A percentile compares a stretch with the other conserved stretches of the same genome.
These are phyloP conservation scores for Tolypocladium cylindrosporum DNA, from an alignment of 2,329 filamentous ascomycete genomes.

Conservation along the genomic window DNA sequence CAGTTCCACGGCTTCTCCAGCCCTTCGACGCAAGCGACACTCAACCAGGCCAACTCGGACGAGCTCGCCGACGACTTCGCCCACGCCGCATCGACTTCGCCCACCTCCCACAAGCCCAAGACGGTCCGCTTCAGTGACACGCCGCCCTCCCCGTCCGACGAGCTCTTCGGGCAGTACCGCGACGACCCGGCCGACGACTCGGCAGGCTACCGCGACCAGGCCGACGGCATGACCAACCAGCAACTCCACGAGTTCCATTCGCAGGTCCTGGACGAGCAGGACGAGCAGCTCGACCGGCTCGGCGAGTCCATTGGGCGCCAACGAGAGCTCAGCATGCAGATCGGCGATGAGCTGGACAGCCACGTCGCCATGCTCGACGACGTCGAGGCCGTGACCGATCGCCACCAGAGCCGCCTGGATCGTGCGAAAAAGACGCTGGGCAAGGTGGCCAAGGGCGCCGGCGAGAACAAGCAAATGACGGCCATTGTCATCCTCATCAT, in stretches of 20 bases:
- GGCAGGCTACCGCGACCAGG: slow-evolving; percentile 50
- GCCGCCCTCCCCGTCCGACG: slow-evolving; percentile 27
- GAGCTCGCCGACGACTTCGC: slow-evolving; percentile 53
- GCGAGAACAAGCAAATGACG: slow-evolving; percentile 81
- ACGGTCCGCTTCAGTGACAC: slow-evolving; percentile 81
- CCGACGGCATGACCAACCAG: slow-evolving; percentile 58
- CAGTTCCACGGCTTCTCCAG: slow-evolving; percentile 66
- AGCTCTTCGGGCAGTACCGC: slow-evolving; percentile 50
- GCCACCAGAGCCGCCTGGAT: slow-evolving; percentile 68
- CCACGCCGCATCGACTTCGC: slow-evolving; percentile 41
- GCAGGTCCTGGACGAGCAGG: slow-evolving; percentile 76
- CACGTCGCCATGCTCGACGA: slow-evolving; percentile 87
- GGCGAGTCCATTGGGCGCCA: slow-evolving; percentile 83
- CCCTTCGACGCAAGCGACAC: slow-evolving; percentile 36
- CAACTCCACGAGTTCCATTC: slow-evolving; percentile 82
- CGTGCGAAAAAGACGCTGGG: slow-evolving; percentile 64
- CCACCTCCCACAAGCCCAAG: slow-evolving; percentile 39
- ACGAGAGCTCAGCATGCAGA: slow-evolving; percentile 87
- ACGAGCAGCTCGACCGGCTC: slow-evolving; percentile 81
- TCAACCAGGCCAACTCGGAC: slow-evolving; percentile 55
- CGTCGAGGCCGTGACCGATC: slow-evolving; percentile 71
- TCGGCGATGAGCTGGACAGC: slow-evolving; percentile 88
- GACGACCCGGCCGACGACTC: slow-evolving; percentile 50
- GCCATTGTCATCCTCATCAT: slow-evolving; percentile 75
- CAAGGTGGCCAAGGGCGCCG: slow-evolving; percentile 61